Base-by-base conservation (phyloP, 495 filamentous ascomycete species). In the Venustampulla echinocandica region DNA sequence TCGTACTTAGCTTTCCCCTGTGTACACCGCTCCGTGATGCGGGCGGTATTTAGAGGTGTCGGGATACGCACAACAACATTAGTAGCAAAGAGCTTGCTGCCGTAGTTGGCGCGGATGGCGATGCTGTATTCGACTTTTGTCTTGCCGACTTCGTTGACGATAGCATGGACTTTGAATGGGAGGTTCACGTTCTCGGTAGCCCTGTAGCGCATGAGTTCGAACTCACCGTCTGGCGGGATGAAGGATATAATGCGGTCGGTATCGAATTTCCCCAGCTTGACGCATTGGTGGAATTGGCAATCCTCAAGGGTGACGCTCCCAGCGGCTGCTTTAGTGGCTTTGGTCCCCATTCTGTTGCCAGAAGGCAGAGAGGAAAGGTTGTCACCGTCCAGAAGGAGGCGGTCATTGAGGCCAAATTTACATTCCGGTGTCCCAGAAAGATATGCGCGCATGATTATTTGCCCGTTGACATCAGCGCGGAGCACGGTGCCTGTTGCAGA, bases 141-240 rank as follows among this genome's bases (percentile, higher is more conserved):
- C 58, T 90, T 94, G 53, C 90, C 89, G 42, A 96, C 76, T 63
- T 99, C 93, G 60, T 94, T 93, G 57, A 99, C 92, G 57, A 96
- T 99, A 50, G 90, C 90, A 61, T 97, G 93, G 43, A 99, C 88
- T 64, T 95, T 95, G 76, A 99, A 99, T 6, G 93, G 93, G 13
- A 99, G 74, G 62, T 99, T 99, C 61, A 99, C 90, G 60, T 99
- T 97, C 64, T 99, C 93, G 17, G 92, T 97, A n/a, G 93, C 90
- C 52, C 93, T 87, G 69, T 99, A 99, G 17, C 89, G 83, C 93
- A 99, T 99, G 46, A 99, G 76, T 70, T 99, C 93, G 66, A 99
- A 99, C 57, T 96, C 90, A 52, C 93, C 93, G 67, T 99, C 93
- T 20, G 93, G 93, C 27, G 93, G 93, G 25, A 99, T 80, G 66